Evolutionary conservation across 768 basidiomycete species (phyloP), one percentile per base, ranked within the genome.

Genomic region (Kwoniella mangroviensis): DNA sequence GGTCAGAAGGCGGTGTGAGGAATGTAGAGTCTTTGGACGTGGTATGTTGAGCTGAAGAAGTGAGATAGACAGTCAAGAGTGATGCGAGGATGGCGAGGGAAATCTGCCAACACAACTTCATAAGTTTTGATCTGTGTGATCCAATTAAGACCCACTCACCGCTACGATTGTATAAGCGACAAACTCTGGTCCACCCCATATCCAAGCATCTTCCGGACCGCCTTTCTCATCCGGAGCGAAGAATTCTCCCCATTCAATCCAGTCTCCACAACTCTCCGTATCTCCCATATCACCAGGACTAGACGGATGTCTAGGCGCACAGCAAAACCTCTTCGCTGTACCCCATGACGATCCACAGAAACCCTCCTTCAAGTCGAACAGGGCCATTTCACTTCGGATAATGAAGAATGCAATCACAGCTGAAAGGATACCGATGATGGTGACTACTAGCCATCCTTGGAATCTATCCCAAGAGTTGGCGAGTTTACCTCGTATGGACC

Each of bases 301-400:
- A 51, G 22, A 11, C 2, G 69, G 70, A 66, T 75, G 74, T 24
- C 72, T 65, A 0, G 79, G 73, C 11, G 89, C 87, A 81, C 94
- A 98, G 81, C 96, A 99, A 83, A 93, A 93, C 3, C 89, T 85
- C 73, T 88, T 89, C 0, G 93, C 89, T 74, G 87, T 90, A 85
- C 87, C 90, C 89, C 91, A 91, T 0, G 86, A 86, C 0, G 83
- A 82, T 2, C 76, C 76, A 82, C 96, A 99, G 80, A 92, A 92
- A 0, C 97, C 97, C 61, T 93, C 92, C 83, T 98, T 98, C 65
- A 90, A 79, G 82, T 96, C 93, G 77, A 98, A 99, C 10, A 98
- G 85, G 87, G 89, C 90, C 80, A 91, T 90, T 79, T 99, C 97
- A 69, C 88, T 86, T 21, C 92, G 89, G 49, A 94, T 88, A 73